phyloP scores from a whole-genome alignment of 192 early-diverging fungal genomes.

The Coemansia sp. region DNA sequence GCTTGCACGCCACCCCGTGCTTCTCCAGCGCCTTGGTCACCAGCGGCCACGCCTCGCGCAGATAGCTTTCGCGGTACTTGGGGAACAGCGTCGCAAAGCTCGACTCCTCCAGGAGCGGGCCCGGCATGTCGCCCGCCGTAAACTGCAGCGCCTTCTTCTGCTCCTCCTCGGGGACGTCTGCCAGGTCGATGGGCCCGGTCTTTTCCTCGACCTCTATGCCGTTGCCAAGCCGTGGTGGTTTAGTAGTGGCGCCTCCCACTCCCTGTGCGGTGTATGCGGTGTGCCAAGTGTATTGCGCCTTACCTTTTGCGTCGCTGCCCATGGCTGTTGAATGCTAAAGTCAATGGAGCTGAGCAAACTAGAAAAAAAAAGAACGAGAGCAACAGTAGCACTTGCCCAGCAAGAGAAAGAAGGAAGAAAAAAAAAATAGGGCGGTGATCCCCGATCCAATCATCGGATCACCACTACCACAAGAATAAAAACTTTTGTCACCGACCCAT shows the following conservation, averaged over 20 bases:
- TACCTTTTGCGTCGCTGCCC: no score
- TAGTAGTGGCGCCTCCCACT: no score
- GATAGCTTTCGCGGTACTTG: conserved; percentile 94
- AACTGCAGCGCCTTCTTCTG: conserved; percentile 85
- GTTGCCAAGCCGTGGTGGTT: no score
- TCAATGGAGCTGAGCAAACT: background rate
- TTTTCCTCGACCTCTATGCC: conserved; percentile 6
- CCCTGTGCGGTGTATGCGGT: no score
- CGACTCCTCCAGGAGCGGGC: conserved; percentile 86
- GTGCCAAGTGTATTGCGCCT: no score
- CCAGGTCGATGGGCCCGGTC: conserved; percentile 29
- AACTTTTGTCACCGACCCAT: no score
- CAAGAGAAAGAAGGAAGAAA: background rate
- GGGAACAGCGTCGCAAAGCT: conserved; percentile 97
- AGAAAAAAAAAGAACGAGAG: background rate
- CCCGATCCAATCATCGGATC: no score
- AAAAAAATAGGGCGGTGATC: no score
- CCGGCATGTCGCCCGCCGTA: conserved; percentile 64
- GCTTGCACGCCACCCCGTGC: conserved; percentile 80
- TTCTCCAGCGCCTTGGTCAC: conserved; percentile 77
- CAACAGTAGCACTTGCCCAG: background rate
- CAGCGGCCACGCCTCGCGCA: conserved; percentile 88
- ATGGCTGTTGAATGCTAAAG: background rate
- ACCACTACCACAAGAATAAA: no score
- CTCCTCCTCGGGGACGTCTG: conserved; percentile 39